Evolutionary conservation across 148 eudicot species (phyloP), one percentile per base, ranked within the genome.

Genomic region (Beta vulgaris): DNA sequence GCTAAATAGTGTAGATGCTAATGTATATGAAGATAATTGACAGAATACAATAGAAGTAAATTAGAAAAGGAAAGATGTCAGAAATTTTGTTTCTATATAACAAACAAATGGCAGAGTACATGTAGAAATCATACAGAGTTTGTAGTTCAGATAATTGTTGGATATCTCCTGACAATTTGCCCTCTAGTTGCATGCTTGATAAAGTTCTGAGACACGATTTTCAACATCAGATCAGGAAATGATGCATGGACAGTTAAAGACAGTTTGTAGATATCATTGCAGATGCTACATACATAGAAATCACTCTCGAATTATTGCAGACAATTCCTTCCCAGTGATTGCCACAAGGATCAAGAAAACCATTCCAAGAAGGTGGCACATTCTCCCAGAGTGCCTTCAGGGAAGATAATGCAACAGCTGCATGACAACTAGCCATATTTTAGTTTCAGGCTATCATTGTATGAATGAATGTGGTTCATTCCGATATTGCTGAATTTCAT

Each of bases 91-190:
- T 49, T 14, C 10, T 11, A 73, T 60, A 19, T 42, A 4, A 2
- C 3, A 32, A 39, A 62, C 31, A 72, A 65, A 51, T 58, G 65
- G 9, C 9, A 37, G 42, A 48, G 35, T 49, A 16, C 19, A 40
- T 66, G 57, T 36, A 57, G 44, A 76, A 62, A 66, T 78, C 92
- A 48, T 89, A 93, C 98, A 93, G 77, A 21, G 72, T 80, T 73
- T 78, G 82, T 80, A 93, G 75, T 72, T 86, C 92, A 0, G 88
- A 73, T 57, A 93, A 34, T n/a, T n/a, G 67, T 32, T 49, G 57
- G 72, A 93, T 86, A 76, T 89, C 96, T 65, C 91, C 85, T 3
- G 98, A 69, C 29, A 93, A 83, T 49, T 53, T 79, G 63, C 98
- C 98, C n/a, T 32, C 75, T 77, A 91, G 78, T 51, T 81, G 80